Conservation (phyloP, 1,284 basidiomycete species). For the Sphagnurus paluster region DNA sequence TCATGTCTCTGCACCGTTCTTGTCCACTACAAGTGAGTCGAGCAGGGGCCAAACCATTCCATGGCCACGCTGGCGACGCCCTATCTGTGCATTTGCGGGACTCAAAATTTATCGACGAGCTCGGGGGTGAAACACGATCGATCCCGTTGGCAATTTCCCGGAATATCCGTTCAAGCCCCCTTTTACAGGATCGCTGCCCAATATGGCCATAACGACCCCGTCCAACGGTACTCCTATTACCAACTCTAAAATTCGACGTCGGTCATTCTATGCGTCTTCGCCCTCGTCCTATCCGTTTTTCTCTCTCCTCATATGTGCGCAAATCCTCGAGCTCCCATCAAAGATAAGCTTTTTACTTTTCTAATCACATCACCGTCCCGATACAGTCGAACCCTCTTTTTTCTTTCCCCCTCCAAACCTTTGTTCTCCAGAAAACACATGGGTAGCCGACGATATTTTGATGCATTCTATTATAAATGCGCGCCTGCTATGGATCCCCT, state of each 20-base stretch:
- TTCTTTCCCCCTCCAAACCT: neutral
- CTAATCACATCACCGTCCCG: conserved; percentile 9
- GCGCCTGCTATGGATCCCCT: no score
- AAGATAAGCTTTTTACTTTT: conserved; percentile 5
- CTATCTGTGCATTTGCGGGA: conserved; percentile 8
- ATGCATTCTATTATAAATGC: no score
- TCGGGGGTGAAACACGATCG: conserved; percentile 34
- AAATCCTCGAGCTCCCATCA: conserved; percentile 8
- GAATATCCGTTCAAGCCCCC: conserved; percentile 19
- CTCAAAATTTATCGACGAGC: conserved; percentile 16
- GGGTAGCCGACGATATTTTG: no score
- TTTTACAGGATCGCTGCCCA: conserved; percentile 18
- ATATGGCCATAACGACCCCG: conserved; percentile 25
- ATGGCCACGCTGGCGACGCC: conserved; percentile 6
- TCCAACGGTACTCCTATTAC: conserved; percentile 25
- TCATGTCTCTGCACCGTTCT: neutral
- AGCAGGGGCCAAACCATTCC: neutral
- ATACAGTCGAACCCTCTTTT: conserved; percentile 5
- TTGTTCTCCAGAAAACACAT: conserved; percentile 1
- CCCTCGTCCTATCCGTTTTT: neutral
- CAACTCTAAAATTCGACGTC: conserved; percentile 28
- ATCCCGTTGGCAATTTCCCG: conserved; percentile 22
- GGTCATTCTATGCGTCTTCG: no score
- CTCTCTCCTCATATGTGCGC: no score
- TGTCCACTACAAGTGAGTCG: neutral